A percentile compares a stretch with the other conserved stretches of the same genome.
Conservation (phyloP, 495 filamentous ascomycete species). For the Xylaria bambusicola region DNA sequence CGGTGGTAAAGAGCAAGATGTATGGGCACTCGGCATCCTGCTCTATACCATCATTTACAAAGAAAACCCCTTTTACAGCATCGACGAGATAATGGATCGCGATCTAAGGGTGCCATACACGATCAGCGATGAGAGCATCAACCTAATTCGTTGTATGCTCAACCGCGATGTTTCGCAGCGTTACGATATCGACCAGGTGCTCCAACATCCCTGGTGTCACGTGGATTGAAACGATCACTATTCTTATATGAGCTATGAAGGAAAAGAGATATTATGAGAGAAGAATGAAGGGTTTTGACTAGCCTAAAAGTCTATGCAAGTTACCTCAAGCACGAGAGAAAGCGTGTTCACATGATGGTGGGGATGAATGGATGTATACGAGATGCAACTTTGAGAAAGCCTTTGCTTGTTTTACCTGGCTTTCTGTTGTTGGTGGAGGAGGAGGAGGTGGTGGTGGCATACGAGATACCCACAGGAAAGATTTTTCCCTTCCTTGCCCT, state of each 20-base stretch:
- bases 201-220: slow-evolving; percentile 80
- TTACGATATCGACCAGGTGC: slow-evolving; percentile 77
- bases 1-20: slow-evolving; percentile 94
- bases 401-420: neutral
- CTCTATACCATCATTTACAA: slow-evolving; percentile 99
- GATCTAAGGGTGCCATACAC: slow-evolving; percentile 89
- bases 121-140: slow-evolving; percentile 87
- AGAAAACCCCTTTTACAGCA: slow-evolving; percentile 98
- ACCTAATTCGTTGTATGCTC: slow-evolving; percentile 87
- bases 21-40: slow-evolving; percentile 97
- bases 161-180: slow-evolving; percentile 82
- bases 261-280: slow-evolving; percentile 2
- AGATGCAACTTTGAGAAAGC: slow-evolving; percentile 4
- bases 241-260: neutral
- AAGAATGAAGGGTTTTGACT: slow-evolving; percentile 8
- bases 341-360: slow-evolving; percentile 9
- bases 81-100: slow-evolving; percentile 98
- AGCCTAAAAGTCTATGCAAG: slow-evolving; percentile 16
- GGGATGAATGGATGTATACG: neutral
- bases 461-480: slow-evolving; percentile 10
- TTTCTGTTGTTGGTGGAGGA: slow-evolving; percentile 14
- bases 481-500: neutral
- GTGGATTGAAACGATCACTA: slow-evolving; percentile 32
- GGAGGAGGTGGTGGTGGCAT: too few relatives aligned
- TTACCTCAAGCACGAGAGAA: slow-evolving; percentile 1